Conservation (phyloP, 1,284 basidiomycete genomes). For the Chalciporus piperatoides region DNA sequence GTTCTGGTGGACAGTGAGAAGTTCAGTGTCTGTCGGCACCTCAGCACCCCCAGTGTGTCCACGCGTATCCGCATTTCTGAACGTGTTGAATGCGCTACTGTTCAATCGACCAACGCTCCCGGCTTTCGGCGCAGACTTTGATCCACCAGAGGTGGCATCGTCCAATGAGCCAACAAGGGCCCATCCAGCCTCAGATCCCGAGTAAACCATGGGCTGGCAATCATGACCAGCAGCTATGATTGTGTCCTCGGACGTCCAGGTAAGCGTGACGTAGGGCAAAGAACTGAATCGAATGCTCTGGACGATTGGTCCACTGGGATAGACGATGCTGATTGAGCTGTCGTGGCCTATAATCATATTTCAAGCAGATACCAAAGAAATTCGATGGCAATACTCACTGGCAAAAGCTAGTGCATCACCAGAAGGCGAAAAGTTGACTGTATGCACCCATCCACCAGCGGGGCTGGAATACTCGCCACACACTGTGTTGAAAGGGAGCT, state of each 20-base stretch:
- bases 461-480: constrained; percentile 92
- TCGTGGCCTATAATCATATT: constrained; percentile 69
- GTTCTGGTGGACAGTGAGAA: constrained; percentile 94
- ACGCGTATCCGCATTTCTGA: constrained; percentile 88
- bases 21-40: constrained; percentile 60
- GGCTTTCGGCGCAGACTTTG: constrained; percentile 44
- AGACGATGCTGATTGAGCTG: constrained; percentile 85
- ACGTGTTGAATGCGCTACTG: constrained; percentile 93
- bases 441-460: constrained; percentile 95
- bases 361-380: constrained; percentile 1
- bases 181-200: constrained; percentile 74
- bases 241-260: constrained; percentile 79
- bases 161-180: constrained; percentile 77
- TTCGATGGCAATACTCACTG: constrained; percentile 48
- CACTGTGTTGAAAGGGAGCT: constrained; percentile 95
- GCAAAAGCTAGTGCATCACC: constrained; percentile 92
- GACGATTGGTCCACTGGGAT: constrained; percentile 71
- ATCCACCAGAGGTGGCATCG: constrained; percentile 52
- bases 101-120: constrained; percentile 80
- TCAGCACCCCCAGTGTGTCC: constrained; percentile 54
- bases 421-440: constrained; percentile 92
- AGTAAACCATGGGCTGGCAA: constrained; percentile 90
- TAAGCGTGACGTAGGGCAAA: constrained; percentile 78
- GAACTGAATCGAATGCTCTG: constrained; percentile 73
- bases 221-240: constrained; percentile 96